These are phyloP conservation scores for Pseudogymnoascus verrucosus DNA, from an alignment of 2,329 filamentous ascomycete genomes.

Conservation along the genomic window DNA sequence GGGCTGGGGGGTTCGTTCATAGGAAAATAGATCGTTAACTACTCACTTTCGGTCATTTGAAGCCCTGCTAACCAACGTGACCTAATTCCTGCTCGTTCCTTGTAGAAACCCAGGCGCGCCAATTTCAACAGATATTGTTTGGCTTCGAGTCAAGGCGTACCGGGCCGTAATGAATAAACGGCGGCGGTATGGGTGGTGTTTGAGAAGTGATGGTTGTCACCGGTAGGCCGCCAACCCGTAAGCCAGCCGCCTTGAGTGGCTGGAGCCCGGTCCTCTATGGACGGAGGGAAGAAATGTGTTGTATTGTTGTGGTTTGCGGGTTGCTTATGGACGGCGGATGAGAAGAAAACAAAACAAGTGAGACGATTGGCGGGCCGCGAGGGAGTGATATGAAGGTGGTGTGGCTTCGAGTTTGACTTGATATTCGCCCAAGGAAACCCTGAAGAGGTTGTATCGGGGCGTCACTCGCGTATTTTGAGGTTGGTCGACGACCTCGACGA, in stretches of 20 bases:
- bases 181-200: not conserved
- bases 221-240: not conserved
- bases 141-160: not conserved
- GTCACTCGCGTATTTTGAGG: conserved; percentile 2
- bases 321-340: not conserved
- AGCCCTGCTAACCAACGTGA: conserved; percentile 8
- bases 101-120: not conserved
- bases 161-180: not conserved
- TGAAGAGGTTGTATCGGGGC: not conserved
- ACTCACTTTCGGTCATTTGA: conserved; percentile 14
- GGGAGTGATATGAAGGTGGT: not conserved
- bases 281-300: not conserved
- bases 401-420: not conserved
- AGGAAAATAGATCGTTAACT: not conserved
- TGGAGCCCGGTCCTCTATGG: not conserved
- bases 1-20: not conserved
- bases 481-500: not conserved
- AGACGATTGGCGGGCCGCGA: not conserved
- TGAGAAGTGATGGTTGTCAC: not conserved
- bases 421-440: not conserved
- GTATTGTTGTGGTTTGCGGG: conserved; percentile 1
- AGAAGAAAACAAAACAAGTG: not conserved
- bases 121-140: not conserved
- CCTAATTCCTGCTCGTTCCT: not conserved
- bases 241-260: not conserved